Conservation (phyloP, 2,329 filamentous ascomycete genomes). For the Xylariaceae sp. region DNA sequence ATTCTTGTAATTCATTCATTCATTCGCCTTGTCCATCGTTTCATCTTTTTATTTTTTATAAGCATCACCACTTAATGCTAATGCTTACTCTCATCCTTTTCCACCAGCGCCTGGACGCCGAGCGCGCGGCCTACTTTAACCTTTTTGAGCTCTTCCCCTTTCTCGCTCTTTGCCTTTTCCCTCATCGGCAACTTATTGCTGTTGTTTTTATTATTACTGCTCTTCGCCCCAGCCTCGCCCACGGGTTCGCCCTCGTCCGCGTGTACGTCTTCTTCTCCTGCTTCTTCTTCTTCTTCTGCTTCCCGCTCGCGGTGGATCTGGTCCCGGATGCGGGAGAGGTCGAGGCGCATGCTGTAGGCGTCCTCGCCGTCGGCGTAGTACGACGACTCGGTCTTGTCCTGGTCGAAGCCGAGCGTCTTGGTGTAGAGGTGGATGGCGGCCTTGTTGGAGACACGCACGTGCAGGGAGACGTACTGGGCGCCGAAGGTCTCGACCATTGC, state of each 20-base stretch:
- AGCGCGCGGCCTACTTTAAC: constrained; percentile 77
- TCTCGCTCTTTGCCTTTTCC: constrained; percentile 44
- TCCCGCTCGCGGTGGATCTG: constrained; percentile 47
- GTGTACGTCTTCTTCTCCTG: constrained; percentile 38
- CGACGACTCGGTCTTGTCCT: constrained; percentile 78
- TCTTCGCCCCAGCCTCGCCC: constrained; percentile 52
- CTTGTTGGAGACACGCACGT: constrained; percentile 90
- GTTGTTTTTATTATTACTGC: background rate
- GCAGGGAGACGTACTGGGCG: constrained; percentile 88
- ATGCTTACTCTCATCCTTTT: constrained; percentile 59
- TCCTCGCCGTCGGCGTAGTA: constrained; percentile 99
- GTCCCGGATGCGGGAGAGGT: constrained; percentile 57
- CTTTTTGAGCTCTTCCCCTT: constrained; percentile 56
- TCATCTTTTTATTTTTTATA: too few relatives aligned
- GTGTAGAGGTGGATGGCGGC: constrained; percentile 90
- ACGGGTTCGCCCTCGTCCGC: constrained; percentile 63
- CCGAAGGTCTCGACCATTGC: constrained; percentile 96
- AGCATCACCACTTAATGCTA: too few relatives aligned
- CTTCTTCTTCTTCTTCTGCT: constrained; percentile 38
- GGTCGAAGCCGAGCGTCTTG: constrained; percentile 82
- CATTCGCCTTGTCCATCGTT: too few relatives aligned
- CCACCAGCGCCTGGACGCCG: constrained; percentile 73
- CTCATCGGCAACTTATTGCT: constrained; percentile 16
- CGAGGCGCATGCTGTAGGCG: constrained; percentile 88
- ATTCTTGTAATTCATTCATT: background rate